phyloP scores from a whole-genome alignment of 2,329 filamentous ascomycete genomes.

The Colletotrichum sp. region DNA sequence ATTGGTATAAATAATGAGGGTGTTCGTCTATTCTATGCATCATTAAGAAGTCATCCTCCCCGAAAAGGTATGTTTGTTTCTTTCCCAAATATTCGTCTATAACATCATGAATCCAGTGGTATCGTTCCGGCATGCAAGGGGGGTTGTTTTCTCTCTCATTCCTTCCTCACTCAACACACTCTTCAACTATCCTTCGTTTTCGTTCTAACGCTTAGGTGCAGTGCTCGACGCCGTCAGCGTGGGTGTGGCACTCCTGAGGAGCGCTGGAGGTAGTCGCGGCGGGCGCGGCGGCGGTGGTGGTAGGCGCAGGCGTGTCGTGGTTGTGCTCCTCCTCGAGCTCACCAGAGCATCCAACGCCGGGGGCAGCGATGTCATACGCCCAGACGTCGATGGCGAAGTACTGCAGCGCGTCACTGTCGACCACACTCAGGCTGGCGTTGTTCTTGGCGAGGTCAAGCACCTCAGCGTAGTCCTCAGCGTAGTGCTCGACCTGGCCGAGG shows the following conservation, averaged over 20 bases:
- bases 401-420: conserved; percentile 68
- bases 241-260: conserved; percentile 55
- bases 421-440: conserved; percentile 51
- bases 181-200: neutral
- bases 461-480: conserved; percentile 61
- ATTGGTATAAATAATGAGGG: conserved; percentile 2
- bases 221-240: conserved; percentile 41
- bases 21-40: conserved; percentile 7
- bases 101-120: neutral
- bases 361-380: conserved; percentile 68
- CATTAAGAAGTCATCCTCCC: conserved; percentile 9
- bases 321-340: conserved; percentile 26
- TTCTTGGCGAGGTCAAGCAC: conserved; percentile 56
- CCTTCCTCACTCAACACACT: neutral
- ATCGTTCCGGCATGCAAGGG: conserved; percentile 11
- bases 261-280: conserved; percentile 63
- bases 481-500: conserved; percentile 67
- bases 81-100: neutral
- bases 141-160: neutral
- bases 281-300: conserved; percentile 37
- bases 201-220: conserved; percentile 6
- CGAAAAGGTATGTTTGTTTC: neutral
- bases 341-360: conserved; percentile 67
- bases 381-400: conserved; percentile 74
- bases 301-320: neutral